Evolutionary conservation across 805 yeast species (phyloP), one percentile per base, ranked within the genome.

Genomic region (Kockiozyma suomiensis): DNA sequence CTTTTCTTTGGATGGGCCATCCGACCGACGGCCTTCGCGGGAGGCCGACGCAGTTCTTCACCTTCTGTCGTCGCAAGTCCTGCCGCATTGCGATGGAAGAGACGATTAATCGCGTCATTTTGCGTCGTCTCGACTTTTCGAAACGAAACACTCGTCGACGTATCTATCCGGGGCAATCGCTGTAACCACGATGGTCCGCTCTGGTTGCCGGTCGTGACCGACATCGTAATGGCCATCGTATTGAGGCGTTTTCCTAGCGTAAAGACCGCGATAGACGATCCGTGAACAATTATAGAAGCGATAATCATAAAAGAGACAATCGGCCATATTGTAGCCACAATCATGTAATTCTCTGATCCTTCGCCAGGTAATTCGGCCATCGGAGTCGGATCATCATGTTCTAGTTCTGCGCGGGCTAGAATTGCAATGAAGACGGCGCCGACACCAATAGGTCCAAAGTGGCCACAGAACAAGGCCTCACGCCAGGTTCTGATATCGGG

Each of bases 391-490:
- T 80, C 82, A 3, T 71, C 75, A 23, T 81, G 77, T 70, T 89
- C 96, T 54, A 88, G 75, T 62, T 85, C 87, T 8, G 84, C 82
- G 62, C 93, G 82, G 0, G 96, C 90, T 63, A 90, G 77, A 51
- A 91, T 85, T 4, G 89, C 85, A 43, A 94, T 93, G 73, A 88
- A 90, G 6, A 91, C 79, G 1, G 96, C 96, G 59, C 97, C 97
- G 23, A 91, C 97, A 50, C 97, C 97, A 70, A 92, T 89, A 1
- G 97, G 97, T 17, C 97, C 97, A 73, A 92, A 91, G 75, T 91
- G 97, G 21, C 97, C 97, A 72, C 96, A 90, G 73, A 92, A 92
- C 2, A 91, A 72, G 0, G 97, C 97, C 73, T 91, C 97, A 72
- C 96, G 83, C 96, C 97, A 91, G 10, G 90, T 82, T 68, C 90